Percentiles rank a stretch among this genome's conserved stretches.
These are phyloP conservation scores for Russula abietina DNA, from an alignment of 768 basidiomycete species.

Conservation along the genomic window DNA sequence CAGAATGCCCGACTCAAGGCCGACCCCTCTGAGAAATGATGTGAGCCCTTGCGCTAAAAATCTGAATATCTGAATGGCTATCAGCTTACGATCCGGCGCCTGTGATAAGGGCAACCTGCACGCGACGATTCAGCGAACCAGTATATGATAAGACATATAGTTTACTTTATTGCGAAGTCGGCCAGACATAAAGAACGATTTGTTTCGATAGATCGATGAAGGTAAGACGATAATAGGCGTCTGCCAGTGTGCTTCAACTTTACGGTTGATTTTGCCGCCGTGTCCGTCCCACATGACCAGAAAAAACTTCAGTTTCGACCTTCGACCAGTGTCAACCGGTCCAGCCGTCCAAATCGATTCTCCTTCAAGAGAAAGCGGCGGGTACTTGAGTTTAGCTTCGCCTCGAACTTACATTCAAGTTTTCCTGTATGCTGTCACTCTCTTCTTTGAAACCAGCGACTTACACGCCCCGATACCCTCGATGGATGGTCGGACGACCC, in stretches of 20 bases:
- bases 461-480: slow-evolving; percentile 45
- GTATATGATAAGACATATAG: neutral
- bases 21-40: slow-evolving; percentile 71
- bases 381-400: neutral
- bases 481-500: slow-evolving; percentile 46
- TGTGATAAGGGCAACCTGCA: slow-evolving; percentile 71
- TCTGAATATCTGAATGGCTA: neutral
- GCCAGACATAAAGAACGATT: slow-evolving; percentile 31
- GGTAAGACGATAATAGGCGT: neutral
- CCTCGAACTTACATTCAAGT: neutral
- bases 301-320: neutral
- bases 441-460: slow-evolving; percentile 33
- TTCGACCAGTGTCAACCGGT: neutral
- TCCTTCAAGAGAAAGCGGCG: neutral
- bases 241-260: no score
- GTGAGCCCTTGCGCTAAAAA: neutral
- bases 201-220: neutral
- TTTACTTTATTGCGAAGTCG: slow-evolving; percentile 63
- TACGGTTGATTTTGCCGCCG: no score
- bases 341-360: neutral
- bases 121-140: neutral
- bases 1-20: slow-evolving; percentile 89
- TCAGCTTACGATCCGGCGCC: slow-evolving; percentile 78
- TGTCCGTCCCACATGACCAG: neutral
- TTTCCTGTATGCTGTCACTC: slow-evolving; percentile 12